Percentiles rank a stretch among this genome's conserved stretches.
These are phyloP conservation scores for Blastomyces parvus DNA, from an alignment of 2,329 filamentous ascomycete genomes.

Conservation along the genomic window DNA sequence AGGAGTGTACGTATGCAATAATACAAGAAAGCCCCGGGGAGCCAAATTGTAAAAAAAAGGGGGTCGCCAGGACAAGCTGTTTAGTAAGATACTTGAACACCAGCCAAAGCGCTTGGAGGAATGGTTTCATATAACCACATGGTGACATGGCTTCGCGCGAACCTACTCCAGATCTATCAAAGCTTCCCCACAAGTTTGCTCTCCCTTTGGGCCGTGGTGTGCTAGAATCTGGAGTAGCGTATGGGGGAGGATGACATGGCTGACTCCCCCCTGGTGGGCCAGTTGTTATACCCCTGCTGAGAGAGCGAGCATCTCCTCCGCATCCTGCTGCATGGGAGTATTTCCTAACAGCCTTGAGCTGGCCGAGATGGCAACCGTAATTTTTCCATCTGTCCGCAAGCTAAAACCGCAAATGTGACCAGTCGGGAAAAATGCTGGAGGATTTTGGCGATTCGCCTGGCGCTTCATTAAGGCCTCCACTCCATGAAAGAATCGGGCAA, in stretches of 20 bases:
- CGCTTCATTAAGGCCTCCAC: too few species aligned
- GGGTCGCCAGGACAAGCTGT: neutral
- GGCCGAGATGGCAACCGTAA: neutral
- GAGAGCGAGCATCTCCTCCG: too few species aligned
- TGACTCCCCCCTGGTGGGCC: neutral
- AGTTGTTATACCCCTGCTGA: too few species aligned
- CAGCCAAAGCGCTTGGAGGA: neutral
- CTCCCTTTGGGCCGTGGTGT: neutral
- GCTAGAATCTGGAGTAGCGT: neutral
- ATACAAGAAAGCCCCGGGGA: neutral
- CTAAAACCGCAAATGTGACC: neutral
- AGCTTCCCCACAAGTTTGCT: neutral
- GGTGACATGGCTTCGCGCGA: neutral
- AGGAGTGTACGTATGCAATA: too few species aligned
- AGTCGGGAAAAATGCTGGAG: neutral
- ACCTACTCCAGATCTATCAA: neutral
- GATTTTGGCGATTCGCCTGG: neutral
- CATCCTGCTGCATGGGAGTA: neutral
- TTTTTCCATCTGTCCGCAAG: constrained; percentile 1
- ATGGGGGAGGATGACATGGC: neutral
- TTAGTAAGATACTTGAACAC: neutral
- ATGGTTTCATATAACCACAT: neutral
- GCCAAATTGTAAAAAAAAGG: neutral
- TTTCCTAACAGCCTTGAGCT: neutral
- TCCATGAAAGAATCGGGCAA: neutral